Conservation (phyloP, 345 rosid genomes). For the Noccaea bulbosa region DNA sequence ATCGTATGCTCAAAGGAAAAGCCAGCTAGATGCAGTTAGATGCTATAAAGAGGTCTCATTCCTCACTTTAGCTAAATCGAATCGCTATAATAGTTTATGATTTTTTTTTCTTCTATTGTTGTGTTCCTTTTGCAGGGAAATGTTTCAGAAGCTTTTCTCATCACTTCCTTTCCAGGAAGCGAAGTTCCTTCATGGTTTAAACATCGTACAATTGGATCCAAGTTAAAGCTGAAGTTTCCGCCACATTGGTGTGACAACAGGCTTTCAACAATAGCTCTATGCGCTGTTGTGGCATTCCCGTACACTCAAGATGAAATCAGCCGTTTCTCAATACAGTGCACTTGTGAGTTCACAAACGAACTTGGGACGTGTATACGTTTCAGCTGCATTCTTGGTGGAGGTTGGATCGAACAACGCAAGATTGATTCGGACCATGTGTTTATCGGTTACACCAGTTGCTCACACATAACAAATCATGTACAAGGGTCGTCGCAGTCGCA, state of each 20-base stretch:
- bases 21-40: conserved; percentile 8
- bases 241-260: conserved; percentile 35
- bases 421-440: conserved; percentile 40
- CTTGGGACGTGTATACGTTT: conserved; percentile 5
- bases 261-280: conserved; percentile 27
- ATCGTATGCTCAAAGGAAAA: conserved; percentile 23
- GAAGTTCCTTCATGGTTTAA: conserved; percentile 41
- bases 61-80: background rate
- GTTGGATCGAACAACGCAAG: conserved; percentile 27
- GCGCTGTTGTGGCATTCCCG: conserved; percentile 30
- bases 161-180: conserved; percentile 33
- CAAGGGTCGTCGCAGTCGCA: background rate
- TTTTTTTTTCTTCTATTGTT: too few relatives aligned
- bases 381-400: conserved; percentile 28
- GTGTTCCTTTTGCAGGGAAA: conserved; percentile 20
- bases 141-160: conserved; percentile 23
- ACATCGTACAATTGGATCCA: background rate
- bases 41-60: conserved; percentile 28
- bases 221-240: background rate
- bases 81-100: background rate
- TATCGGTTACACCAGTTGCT: conserved; percentile 28
- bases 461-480: conserved; percentile 19
- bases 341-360: conserved; percentile 27
- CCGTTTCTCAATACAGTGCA: conserved; percentile 27
- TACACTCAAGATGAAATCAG: background rate